phyloP scores from a whole-genome alignment of 768 basidiomycete genomes.

The Naganishia antarctica region DNA sequence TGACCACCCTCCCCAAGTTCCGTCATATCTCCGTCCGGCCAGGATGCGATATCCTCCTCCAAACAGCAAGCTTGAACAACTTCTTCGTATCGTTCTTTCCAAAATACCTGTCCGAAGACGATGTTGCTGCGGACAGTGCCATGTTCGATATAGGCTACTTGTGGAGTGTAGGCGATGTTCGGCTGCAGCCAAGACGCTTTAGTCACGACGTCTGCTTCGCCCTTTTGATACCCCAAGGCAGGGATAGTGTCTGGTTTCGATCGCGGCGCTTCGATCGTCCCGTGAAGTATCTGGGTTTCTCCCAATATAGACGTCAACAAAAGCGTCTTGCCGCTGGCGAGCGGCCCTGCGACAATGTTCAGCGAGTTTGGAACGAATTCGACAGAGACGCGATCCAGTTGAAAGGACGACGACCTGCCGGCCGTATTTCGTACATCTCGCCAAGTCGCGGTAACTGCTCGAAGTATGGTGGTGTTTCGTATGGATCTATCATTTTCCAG shows the following conservation, averaged over 20 bases:
- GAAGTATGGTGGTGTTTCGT: not conserved
- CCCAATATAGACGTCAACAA: slow-evolving; percentile 56
- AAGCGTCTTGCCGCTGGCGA: slow-evolving; percentile 78
- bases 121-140: slow-evolving; percentile 56
- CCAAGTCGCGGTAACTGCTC: not conserved
- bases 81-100: slow-evolving; percentile 37
- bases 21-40: slow-evolving; percentile 42
- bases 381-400: not conserved
- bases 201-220: slow-evolving; percentile 65
- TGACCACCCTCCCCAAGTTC: slow-evolving; percentile 47
- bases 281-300: slow-evolving; percentile 50
- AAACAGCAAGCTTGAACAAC: slow-evolving; percentile 36
- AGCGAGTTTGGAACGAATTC: not conserved
- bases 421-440: too few relatives aligned
- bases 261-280: slow-evolving; percentile 64
- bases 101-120: slow-evolving; percentile 45
- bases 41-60: slow-evolving; percentile 38
- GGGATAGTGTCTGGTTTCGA: slow-evolving; percentile 51
- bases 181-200: slow-evolving; percentile 53
- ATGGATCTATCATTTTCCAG: not conserved
- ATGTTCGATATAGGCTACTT: slow-evolving; percentile 42
- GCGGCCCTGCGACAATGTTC: slow-evolving; percentile 62
- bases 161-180: slow-evolving; percentile 31
- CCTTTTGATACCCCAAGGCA: slow-evolving; percentile 45
- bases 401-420: not conserved